Base-by-base conservation (phyloP, 2,329 filamentous ascomycete species). In the Exserohilum turcica region DNA sequence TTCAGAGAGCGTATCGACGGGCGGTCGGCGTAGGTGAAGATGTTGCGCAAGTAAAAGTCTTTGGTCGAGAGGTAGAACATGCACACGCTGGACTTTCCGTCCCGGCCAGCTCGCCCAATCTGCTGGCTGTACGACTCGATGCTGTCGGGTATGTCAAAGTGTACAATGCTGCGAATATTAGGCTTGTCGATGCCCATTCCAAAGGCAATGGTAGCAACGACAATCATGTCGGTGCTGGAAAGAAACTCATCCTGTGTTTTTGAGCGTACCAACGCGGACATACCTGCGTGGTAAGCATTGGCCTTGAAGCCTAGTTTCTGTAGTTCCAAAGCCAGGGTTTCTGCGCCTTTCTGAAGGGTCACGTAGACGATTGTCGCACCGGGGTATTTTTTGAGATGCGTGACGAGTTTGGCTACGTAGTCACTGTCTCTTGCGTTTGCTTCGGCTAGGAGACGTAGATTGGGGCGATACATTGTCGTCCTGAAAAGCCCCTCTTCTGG, bases 171-270 rank as follows among this genome's bases (percentile, higher is more conserved):
- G 16, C 93, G 89, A 39, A 97, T 94, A 71, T 99, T 88, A 0
- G 92, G 84, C 73, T 97, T 97, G 78, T 99, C 93, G 60, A 97
- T 97, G 6, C 93, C 93, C 94, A 99, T 99, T 5, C 93, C 94
- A 71, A 99, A 99, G 12, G 93, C 93, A 72, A 97, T 97, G 0
- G 93, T 99, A 16, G 93, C 94, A 32, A 97, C 92, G 28, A 99
- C 93, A 21, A 97, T 89, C 65, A 96, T 89, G 66, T 87, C 82
- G 37, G 79, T 76, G 10, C 91, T 91, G 28, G 76, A 78, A 71
- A 97, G 92, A 91, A 94, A 99, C 9, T 85, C 73, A 55, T 84
- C 83, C 72, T 97, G 92, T 3, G 92, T 83, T 15, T 80, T 71
- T 1, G 80, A 78, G 70, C 92, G 93, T 37, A 88, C 82, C 6